phyloP scores from a whole-genome alignment of 1,284 basidiomycete species.

The Cutaneotrichosporon sp. region DNA sequence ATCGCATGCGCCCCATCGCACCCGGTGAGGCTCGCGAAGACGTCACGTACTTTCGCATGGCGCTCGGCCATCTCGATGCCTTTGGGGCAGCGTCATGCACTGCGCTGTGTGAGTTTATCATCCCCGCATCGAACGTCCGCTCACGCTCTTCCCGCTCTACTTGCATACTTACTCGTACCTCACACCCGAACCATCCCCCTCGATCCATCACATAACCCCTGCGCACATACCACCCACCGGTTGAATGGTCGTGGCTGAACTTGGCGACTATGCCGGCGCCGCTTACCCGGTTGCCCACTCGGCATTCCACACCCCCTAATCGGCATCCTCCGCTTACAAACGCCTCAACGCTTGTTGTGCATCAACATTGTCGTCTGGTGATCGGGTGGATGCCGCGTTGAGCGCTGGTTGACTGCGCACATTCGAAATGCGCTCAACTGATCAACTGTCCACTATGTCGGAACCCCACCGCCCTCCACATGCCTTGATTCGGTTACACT shows the following conservation, averaged over 20 bases:
- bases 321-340: not conserved
- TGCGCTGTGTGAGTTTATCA: conserved; percentile 32
- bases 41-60: conserved; percentile 34
- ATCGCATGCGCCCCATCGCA: conserved; percentile 14
- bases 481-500: not conserved
- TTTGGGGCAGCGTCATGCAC: conserved; percentile 28
- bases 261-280: not conserved
- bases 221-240: not conserved
- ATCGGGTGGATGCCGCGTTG: not conserved
- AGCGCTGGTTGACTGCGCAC: not conserved
- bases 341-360: not conserved
- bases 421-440: not conserved
- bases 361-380: not conserved
- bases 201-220: not conserved
- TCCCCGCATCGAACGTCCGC: not conserved
- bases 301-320: not conserved
- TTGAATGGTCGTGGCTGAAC: not conserved
- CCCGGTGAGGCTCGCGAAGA: conserved; percentile 27
- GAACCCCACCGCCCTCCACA: not conserved
- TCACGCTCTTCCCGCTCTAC: not conserved
- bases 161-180: not conserved
- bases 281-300: conserved; percentile 5
- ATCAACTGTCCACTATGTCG: not conserved
- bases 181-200: not conserved
- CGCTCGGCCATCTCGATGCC: conserved; percentile 27